phyloP scores from a whole-genome alignment of 2,329 filamentous ascomycete genomes.

The Metarhizium sp. region DNA sequence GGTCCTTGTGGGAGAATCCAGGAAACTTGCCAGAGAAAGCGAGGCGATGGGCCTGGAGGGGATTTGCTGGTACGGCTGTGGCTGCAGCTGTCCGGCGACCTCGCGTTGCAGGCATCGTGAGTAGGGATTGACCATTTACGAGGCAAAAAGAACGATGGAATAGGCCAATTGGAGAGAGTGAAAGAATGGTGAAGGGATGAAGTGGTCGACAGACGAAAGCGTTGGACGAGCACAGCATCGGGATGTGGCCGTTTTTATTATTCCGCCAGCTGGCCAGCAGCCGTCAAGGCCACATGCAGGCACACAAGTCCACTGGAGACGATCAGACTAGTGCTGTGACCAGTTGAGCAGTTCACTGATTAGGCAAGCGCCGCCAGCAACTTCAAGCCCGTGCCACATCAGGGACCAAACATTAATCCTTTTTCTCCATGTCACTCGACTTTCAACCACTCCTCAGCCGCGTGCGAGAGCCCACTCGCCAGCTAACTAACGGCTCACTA shows the following conservation, averaged over 20 bases:
- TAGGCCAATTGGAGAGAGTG: not conserved
- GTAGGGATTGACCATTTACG: not conserved
- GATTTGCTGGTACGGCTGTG: slow-evolving; percentile 10
- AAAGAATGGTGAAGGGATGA: not conserved
- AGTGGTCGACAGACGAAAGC: not conserved
- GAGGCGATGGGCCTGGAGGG: slow-evolving; percentile 40
- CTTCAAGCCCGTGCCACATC: not conserved
- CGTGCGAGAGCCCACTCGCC: no score
- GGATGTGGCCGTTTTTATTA: not conserved
- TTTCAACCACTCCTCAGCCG: not conserved
- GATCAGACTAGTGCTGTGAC: no score
- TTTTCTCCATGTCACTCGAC: no score
- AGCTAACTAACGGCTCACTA: no score
- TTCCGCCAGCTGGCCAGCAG: not conserved
- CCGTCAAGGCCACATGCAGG: not conserved
- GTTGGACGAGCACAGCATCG: not conserved
- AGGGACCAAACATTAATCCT: not conserved
- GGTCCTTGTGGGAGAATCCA: slow-evolving; percentile 39
- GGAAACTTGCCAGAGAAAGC: slow-evolving; percentile 53
- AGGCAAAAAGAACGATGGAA: not conserved
- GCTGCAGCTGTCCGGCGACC: slow-evolving; percentile 4
- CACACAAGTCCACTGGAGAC: not conserved
- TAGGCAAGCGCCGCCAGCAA: not conserved
- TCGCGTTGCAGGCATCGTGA: not conserved
- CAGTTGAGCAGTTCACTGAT: not conserved